Base-by-base conservation (phyloP, 176 grass and related monocot genomes). In the Eragrostis nindensis region DNA sequence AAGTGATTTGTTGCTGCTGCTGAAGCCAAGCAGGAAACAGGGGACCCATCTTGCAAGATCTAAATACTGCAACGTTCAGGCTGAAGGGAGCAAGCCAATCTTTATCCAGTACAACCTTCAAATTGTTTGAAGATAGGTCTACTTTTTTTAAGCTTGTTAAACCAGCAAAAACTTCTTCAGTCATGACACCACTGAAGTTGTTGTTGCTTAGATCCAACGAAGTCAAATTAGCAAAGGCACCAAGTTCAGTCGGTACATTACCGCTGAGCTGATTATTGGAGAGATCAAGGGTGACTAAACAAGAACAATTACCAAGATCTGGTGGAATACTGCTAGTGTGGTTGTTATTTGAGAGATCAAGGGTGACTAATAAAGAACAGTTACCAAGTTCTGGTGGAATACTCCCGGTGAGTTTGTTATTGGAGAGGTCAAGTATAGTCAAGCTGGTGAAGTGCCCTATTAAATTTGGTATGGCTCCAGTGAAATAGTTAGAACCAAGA, bases 21-120 rank as follows among this genome's bases (percentile, higher is more conserved):
- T 12, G 59, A 22, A 77, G 43, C 71, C 75, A 79, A 76, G 48
- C 8, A 57, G 61, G 77, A 85, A 70, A 70, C 21, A n/a, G 25
- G 53, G 27, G 62, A 46, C 70, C 75, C 8, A 65, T 49, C 19
- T 77, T 1, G 43, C 75, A 77, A 16, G 8, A 0, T 48, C 0
- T 0, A 21, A 77, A 22, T 4, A 0, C 0, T 49, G 18, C 26
- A 0, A 4, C 26, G 8, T 38, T 1, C 24, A 80, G 68, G 17
- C 47, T 80, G 9, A 80, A 68, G 0, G n/a, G 32, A 26, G 77
- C 29, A 3, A 18, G 5, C 77, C 77, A 68, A 39, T 66, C 36
- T 2, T 49, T 54, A 11, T 32, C 5, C 38, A 68, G 32, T 53
- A 0, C 2, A 27, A 68, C 4, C 1, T 48, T 64, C 43, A 64